Evolutionary conservation across 2,329 filamentous ascomycete species (phyloP).

Genomic region (Fusarium lyarnte): DNA sequence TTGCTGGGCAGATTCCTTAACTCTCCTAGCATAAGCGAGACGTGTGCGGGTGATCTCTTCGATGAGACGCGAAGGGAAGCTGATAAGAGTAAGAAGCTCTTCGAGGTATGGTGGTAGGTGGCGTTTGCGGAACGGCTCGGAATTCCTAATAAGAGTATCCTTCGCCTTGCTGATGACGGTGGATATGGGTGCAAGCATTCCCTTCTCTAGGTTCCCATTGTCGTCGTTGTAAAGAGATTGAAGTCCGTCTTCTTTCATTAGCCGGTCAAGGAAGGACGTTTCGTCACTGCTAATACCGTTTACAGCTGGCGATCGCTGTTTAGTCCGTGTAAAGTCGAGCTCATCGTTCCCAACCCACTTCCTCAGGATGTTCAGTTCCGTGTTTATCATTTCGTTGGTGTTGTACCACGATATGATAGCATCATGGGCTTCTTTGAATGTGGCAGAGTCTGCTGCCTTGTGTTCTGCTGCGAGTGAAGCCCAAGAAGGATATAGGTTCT

Average conservation of each 20-base stretch:
- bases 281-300: constrained; percentile 84
- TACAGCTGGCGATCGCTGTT: constrained; percentile 69
- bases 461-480: constrained; percentile 78
- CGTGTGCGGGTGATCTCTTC: constrained; percentile 96
- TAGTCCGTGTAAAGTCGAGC: constrained; percentile 85
- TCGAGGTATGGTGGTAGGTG: constrained; percentile 97
- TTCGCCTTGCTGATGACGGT: constrained; percentile 94
- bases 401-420: constrained; percentile 97
- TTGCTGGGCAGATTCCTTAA: constrained; percentile 93
- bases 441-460: constrained; percentile 77
- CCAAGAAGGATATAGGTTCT: constrained; percentile 85
- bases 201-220: constrained; percentile 61
- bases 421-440: constrained; percentile 85
- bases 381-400: constrained; percentile 95
- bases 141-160: constrained; percentile 86
- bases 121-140: constrained; percentile 83
- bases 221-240: constrained; percentile 87
- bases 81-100: constrained; percentile 93
- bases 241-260: constrained; percentile 94
- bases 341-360: constrained; percentile 98
- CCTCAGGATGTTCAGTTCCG: constrained; percentile 88
- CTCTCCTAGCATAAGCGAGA: constrained; percentile 89
- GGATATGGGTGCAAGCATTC: constrained; percentile 85
- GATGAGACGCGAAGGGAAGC: constrained; percentile 94
- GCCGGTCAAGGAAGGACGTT: constrained; percentile 90